Evolutionary conservation across 176 grass and related monocot species (phyloP).

Genomic region (Bonia amplexicaulis): DNA sequence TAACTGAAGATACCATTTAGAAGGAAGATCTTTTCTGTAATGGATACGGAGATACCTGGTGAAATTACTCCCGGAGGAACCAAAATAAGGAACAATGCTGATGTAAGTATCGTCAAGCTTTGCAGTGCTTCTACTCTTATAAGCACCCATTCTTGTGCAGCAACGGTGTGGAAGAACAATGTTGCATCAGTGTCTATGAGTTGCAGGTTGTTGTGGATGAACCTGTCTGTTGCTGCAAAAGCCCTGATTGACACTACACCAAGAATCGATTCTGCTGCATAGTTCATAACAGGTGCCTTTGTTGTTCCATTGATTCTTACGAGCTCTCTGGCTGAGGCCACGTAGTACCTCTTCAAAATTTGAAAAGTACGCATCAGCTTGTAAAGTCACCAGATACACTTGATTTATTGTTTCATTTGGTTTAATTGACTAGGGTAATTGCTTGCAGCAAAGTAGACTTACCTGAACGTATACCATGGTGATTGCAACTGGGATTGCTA

Average conservation of each 20-base stretch:
- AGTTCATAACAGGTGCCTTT: conserved; percentile 91
- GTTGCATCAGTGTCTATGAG: conserved; percentile 83
- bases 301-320: conserved; percentile 95
- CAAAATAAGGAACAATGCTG: conserved; percentile 68
- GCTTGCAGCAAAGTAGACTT: background rate
- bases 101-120: conserved; percentile 61
- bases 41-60: conserved; percentile 49
- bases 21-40: background rate
- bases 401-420: background rate
- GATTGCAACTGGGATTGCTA: conserved; percentile 69
- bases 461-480: conserved; percentile 71
- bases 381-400: background rate
- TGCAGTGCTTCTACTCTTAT: conserved; percentile 85
- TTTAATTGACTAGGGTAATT: background rate
- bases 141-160: conserved; percentile 89
- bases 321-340: conserved; percentile 83
- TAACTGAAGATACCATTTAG: background rate
- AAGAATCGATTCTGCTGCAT: conserved; percentile 72
- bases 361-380: conserved; percentile 9
- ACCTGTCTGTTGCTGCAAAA: conserved; percentile 57
- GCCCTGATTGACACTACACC: conserved; percentile 75
- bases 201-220: conserved; percentile 53
- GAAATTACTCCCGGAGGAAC: conserved; percentile 67
- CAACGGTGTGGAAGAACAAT: conserved; percentile 82
- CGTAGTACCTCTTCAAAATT: conserved; percentile 66